Evolutionary conservation across 306 rosid species (phyloP), one percentile per base, ranked within the genome.

Genomic region (Senna siamea): DNA sequence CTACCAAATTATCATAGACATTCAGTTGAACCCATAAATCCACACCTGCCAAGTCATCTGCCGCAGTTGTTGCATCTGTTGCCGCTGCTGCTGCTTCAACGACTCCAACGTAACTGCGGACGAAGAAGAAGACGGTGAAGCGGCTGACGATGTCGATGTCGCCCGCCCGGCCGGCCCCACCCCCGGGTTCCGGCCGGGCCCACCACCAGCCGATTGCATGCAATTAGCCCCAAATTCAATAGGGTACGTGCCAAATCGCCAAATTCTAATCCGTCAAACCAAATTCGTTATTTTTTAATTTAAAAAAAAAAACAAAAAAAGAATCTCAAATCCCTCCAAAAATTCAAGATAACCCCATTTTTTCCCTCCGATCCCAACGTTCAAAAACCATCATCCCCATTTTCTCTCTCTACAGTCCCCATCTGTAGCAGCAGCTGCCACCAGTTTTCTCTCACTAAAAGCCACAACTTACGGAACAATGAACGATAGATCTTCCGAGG

Each of bases 121-220:
- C 7, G 98, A 94, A 0, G 98, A 89, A 5, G 99, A 94, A 15
- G 99, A 80, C 6, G 97, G 96, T 11, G 98, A 91, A 0, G 99
- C 96, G 34, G 97, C 93, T 14, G 99, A 90, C 13, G 99, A 87
- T 0, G 93, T 83, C 22, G 98, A 81, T 26, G 87, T 75, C 22
- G 89, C 86, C 84, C 95, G 84, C 37, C 96, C 96, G 2, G 79
- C 86, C 85, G 92, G 87, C 32, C 93, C 93, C 84, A 66, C 77
- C 0, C 89, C 90, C 17, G 88, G 88, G 73, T 88, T 87, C 92
- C 99, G 86, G 82, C 90, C 70, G 76, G 93, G 89, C 40, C 90
- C 98, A 48, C 96, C 89, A 15, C 95, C 98, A 66, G 82, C 86
- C 12, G 99, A 88, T 69, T 92, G 99, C 99, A 94, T 94, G 82